Percentiles rank a stretch among this genome's conserved stretches.
Conservation (phyloP, 2,329 filamentous ascomycete species). For the Lomentospora prolificans region DNA sequence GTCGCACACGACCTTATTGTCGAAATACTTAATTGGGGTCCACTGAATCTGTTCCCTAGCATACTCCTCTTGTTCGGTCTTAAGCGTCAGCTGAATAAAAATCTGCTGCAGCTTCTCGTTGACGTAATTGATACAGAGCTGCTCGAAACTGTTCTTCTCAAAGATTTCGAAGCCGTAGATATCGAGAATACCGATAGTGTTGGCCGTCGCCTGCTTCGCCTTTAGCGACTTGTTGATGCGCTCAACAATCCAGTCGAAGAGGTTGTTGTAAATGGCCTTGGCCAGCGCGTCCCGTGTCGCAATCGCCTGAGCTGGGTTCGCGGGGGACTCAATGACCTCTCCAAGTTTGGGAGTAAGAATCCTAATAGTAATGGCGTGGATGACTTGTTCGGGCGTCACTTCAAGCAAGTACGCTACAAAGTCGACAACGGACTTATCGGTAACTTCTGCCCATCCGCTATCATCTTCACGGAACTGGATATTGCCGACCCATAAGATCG, state of each 20-base stretch:
- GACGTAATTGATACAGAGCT: conserved; percentile 99
- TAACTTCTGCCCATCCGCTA: conserved; percentile 74
- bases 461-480: conserved; percentile 86
- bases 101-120: conserved; percentile 99
- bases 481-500: conserved; percentile 90
- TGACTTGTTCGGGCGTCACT: conserved; percentile 68
- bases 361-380: conserved; percentile 81
- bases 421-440: conserved; percentile 83
- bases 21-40: conserved; percentile 98
- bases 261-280: conserved; percentile 93
- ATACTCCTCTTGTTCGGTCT: conserved; percentile 97
- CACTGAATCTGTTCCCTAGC: conserved; percentile 92
- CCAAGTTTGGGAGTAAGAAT: conserved; percentile 63
- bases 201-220: conserved; percentile 63
- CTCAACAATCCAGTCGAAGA: conserved; percentile 97
- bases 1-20: conserved; percentile 98
- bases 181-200: conserved; percentile 93
- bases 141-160: conserved; percentile 97
- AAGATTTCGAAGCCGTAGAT: conserved; percentile 99
- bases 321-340: conserved; percentile 61
- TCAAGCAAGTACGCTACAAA: conserved; percentile 92
- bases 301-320: conserved; percentile 78
- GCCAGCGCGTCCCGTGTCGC: conserved; percentile 84
- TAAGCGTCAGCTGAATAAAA: conserved; percentile 94
- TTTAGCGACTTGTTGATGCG: conserved; percentile 83